Percentiles rank a stretch among this genome's conserved stretches.
Conservation (phyloP, 2,329 filamentous ascomycete genomes). For the Daldinia eschscholtzii region DNA sequence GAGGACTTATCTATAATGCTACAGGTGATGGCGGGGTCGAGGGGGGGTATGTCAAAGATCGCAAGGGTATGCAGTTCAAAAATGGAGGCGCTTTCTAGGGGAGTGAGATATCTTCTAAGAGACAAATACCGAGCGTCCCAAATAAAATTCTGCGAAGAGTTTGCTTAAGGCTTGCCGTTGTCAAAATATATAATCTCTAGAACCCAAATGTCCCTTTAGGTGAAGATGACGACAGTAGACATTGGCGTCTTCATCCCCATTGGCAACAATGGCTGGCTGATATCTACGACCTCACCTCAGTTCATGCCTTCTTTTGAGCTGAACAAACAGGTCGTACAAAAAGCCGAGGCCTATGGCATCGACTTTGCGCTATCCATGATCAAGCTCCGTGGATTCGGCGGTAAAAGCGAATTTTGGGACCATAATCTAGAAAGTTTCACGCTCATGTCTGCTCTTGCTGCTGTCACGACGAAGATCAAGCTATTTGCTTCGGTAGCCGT, state of each 20-base stretch:
- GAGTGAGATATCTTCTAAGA: neutral
- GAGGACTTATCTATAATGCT: constrained; percentile 23
- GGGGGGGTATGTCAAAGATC: neutral
- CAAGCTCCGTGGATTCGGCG: constrained; percentile 52
- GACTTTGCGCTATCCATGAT: constrained; percentile 53
- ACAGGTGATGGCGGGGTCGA: constrained; percentile 28
- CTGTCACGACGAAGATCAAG: constrained; percentile 53
- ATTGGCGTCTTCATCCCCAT: constrained; percentile 51
- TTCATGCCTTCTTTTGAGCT: constrained; percentile 52
- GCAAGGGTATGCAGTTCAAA: neutral
- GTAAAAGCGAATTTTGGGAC: constrained; percentile 53
- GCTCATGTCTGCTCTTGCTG: constrained; percentile 52
- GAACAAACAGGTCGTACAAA: constrained; percentile 51
- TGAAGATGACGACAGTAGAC: constrained; percentile 42
- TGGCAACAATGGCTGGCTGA: constrained; percentile 54
- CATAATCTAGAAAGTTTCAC: constrained; percentile 54
- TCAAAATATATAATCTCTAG: neutral
- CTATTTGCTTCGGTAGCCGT: constrained; percentile 52
- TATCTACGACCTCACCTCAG: constrained; percentile 51
- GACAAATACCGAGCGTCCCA: neutral
- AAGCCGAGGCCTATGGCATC: constrained; percentile 50
- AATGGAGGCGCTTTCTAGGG: neutral
- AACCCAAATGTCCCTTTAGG: neutral
- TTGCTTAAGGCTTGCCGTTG: neutral
- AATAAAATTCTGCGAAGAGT: neutral